A percentile compares a stretch with the other conserved stretches of the same genome.
phyloP scores from a whole-genome alignment of 495 filamentous ascomycete species.

The Xylaria venustula region DNA sequence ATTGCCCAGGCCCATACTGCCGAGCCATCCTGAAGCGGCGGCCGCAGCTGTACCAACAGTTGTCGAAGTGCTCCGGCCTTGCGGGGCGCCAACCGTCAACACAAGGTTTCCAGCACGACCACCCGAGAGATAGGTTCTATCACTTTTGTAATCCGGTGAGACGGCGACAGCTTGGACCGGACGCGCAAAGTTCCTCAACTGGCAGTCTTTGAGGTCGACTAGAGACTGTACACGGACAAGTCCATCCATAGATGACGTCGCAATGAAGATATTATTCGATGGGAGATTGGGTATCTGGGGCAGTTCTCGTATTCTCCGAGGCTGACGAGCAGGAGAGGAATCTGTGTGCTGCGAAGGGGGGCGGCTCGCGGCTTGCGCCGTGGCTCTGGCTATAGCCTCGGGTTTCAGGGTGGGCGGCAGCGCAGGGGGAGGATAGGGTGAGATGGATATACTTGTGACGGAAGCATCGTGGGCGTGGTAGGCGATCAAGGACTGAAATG shows the following conservation, averaged over 20 bases:
- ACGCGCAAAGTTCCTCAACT: conserved; percentile 86
- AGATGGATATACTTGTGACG: conserved; percentile 84
- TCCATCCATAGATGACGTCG: conserved; percentile 90
- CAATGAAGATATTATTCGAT: conserved; percentile 87
- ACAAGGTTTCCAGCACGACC: conserved; percentile 87
- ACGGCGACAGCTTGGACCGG: conserved; percentile 87
- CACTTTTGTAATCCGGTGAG: conserved; percentile 88
- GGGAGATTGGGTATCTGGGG: conserved; percentile 62
- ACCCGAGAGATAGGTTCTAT: conserved; percentile 84
- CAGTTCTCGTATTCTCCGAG: conserved; percentile 44
- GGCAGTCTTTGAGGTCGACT: conserved; percentile 71
- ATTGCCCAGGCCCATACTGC: conserved; percentile 73
- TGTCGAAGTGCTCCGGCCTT: conserved; percentile 75
- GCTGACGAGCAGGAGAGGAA: conserved; percentile 48
- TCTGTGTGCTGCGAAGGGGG: conserved; percentile 50
- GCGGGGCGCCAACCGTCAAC: conserved; percentile 77
- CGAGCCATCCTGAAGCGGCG: conserved; percentile 87
- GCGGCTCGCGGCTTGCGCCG: conserved; percentile 41
- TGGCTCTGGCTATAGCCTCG: conserved; percentile 48
- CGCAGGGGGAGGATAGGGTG: conserved; percentile 76
- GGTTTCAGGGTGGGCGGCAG: conserved; percentile 54
- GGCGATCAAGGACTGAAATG: conserved; percentile 71
- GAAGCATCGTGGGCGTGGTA: conserved; percentile 93
- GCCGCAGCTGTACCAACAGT: conserved; percentile 77
- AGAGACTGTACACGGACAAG: conserved; percentile 88